Evolutionary conservation across 495 filamentous ascomycete genomes (phyloP), one percentile per base, ranked within the genome.

Genomic region (Aspergillus mulundensis): DNA sequence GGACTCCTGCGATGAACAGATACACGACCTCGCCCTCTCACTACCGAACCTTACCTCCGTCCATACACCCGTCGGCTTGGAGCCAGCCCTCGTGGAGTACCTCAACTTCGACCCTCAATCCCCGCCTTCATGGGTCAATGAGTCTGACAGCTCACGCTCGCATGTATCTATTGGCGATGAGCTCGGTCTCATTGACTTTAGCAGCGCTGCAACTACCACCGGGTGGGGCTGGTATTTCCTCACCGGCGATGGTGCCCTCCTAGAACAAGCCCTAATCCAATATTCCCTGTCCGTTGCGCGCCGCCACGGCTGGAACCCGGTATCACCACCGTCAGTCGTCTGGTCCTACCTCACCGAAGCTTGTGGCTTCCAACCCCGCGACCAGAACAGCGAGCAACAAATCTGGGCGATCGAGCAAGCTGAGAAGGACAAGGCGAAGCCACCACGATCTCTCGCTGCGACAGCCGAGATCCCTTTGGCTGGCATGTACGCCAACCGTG

Each of bases 171-270:
- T 98, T 58, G 95, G 95, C 21, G 76, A 81, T 1, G 81, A 88
- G 59, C 81, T 98, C 0, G 80, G 84, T 19, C 75, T 97, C 1
- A 74, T 98, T 45, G 95, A 98, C 71, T 97, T 98, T 64, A 77
- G 85, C 11, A 82, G 77, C 50, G 90, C 91, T 3, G 85, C 84
- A 18, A 85, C 81, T 8, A 85, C 88, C 18, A 88, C 85, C 32
- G 94, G 94, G 15, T 97, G 92, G 92, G 94, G 94, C 0, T 98
- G 91, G 90, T 98, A 98, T 71, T 96, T 87, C 69, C 83, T 98
- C 0, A 78, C 86, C 30, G 88, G 95, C 70, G 93, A 95, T 58
- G 91, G 85, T 7, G 92, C 91, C 0, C 80, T 94, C 68, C 80
- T 98, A 2, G 94, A 97, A 67, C 92, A 96, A 66, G 94, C 94